phyloP scores from a whole-genome alignment of 768 basidiomycete genomes.

The Auricularia auricula-judae region DNA sequence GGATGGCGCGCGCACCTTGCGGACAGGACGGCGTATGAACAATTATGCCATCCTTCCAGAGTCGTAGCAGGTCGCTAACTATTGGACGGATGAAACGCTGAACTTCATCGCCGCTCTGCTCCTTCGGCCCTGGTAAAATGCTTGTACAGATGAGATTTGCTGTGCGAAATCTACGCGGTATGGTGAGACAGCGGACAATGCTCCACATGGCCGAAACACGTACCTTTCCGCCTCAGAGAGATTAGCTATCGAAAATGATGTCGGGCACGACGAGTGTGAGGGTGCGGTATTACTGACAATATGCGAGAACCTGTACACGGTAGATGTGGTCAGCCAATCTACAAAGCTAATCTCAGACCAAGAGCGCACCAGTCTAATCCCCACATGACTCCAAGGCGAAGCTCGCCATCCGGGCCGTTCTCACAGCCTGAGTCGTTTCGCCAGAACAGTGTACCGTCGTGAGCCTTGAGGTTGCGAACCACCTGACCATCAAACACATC shows the following conservation, averaged over 20 bases:
- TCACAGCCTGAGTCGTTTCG: neutral
- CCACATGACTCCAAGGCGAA: slow-evolving; percentile 18
- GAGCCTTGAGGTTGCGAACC: slow-evolving; percentile 13
- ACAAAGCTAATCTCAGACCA: neutral
- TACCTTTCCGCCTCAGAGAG: slow-evolving; percentile 9
- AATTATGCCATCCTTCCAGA: slow-evolving; percentile 16
- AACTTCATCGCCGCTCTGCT: slow-evolving; percentile 16
- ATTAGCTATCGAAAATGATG: slow-evolving; percentile 24
- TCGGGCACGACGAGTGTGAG: slow-evolving; percentile 24
- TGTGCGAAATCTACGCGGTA: slow-evolving; percentile 14
- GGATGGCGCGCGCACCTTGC: slow-evolving; percentile 8
- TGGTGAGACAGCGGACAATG: too few relatives aligned
- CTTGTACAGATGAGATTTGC: slow-evolving; percentile 16
- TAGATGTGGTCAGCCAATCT: too few relatives aligned
- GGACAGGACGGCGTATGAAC: slow-evolving; percentile 15
- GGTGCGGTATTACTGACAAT: slow-evolving; percentile 23
- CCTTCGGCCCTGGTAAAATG: slow-evolving; percentile 21
- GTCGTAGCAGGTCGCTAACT: slow-evolving; percentile 17
- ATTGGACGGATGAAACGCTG: slow-evolving; percentile 17
- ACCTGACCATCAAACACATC: slow-evolving; percentile 21
- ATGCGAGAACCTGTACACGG: slow-evolving; percentile 23
- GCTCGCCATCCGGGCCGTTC: slow-evolving; percentile 13
- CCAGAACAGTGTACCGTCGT: slow-evolving; percentile 20
- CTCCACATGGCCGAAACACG: too few relatives aligned
- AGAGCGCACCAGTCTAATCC: slow-evolving; percentile 21